Base-by-base conservation (phyloP, 352 stramenopile genomes). In the Phytopythium cucurbitacearum region DNA sequence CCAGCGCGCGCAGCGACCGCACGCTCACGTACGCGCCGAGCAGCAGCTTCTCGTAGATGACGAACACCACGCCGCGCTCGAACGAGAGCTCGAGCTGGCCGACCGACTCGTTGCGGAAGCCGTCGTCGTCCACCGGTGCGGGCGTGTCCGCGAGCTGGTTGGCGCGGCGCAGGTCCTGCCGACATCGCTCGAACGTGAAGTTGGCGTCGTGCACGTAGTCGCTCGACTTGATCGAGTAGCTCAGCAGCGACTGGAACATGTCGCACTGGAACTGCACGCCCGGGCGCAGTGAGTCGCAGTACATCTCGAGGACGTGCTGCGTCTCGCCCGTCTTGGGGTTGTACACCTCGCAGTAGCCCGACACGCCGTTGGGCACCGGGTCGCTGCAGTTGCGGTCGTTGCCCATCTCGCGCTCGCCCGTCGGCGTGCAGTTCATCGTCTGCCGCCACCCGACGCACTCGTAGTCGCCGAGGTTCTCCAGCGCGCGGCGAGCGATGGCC, bases 41-140 rank as follows among this genome's bases (percentile, higher is more conserved):
- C 5, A 90, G 62, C 36, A 83, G 48, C 44, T 80, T 75, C 40
- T 86, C 66, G 40, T 86, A 86, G 43, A 87, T 68, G 28, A 84
- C 76, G 51, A 86, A 69, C 40, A 72, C 78, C 21, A 92, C 70
- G 9, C 78, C 85, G 4, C 62, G 56, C 28, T 73, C 59, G 46
- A 72, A 78, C 0, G 62, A 73, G 1, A 69, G 37, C 33, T 67
- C 57, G 11, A 71, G n/a, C 39, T 73, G 59, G 0, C 57, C 59
- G 8, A 67, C 58, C 28, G 40, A 67, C 35, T 65, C 56, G 40
- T 65, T 74, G 42, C 54, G 68, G 15, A 61, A 41, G 10, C 52
- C 69, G 36, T 77, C 57, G 4, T 21, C 52, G 7, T 56, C 60
- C 28, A 73, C 38, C 0, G 59, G 76, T 1, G 64, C 49, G 3